Evolutionary conservation across 2,329 filamentous ascomycete species (phyloP).

Genomic region (Trichoderma aggressivum): DNA sequence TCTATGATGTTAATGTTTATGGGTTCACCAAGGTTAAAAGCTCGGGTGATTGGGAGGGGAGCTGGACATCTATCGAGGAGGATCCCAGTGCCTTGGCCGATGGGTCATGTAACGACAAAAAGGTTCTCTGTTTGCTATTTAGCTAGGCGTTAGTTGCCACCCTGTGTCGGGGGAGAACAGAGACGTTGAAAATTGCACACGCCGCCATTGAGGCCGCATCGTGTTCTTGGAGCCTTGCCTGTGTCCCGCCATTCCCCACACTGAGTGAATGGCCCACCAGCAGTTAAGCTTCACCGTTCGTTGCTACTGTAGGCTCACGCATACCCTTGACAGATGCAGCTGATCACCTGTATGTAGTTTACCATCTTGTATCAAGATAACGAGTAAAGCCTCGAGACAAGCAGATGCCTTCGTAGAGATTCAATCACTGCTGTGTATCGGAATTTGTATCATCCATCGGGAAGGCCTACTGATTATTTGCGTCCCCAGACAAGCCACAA

Average conservation of each 20-base stretch:
- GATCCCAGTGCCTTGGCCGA: not conserved
- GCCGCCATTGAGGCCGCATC: not conserved
- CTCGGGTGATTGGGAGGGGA: not conserved
- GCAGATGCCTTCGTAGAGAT: not conserved
- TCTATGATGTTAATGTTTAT: conserved; percentile 6
- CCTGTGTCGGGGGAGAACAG: not conserved
- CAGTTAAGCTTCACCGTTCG: not conserved
- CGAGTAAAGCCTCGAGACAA: not conserved
- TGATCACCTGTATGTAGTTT: not conserved
- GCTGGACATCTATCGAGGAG: not conserved
- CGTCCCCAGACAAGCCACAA: not conserved
- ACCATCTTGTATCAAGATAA: not conserved
- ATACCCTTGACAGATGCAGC: not conserved
- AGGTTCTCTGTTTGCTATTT: conserved; percentile 5
- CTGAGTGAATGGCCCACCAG: not conserved
- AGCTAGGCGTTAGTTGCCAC: not conserved
- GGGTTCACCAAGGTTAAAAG: not conserved
- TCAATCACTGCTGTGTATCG: not conserved
- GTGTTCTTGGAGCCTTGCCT: conserved; percentile 1
- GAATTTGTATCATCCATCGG: not conserved
- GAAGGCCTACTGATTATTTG: not conserved
- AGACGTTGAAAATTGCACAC: conserved; percentile 4
- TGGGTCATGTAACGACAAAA: conserved; percentile 9
- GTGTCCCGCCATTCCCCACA: conserved; percentile 16
- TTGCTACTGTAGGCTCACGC: not conserved